Evolutionary conservation across 2,329 filamentous ascomycete species (phyloP).

Genomic region (Trichoderma arundinaceum): DNA sequence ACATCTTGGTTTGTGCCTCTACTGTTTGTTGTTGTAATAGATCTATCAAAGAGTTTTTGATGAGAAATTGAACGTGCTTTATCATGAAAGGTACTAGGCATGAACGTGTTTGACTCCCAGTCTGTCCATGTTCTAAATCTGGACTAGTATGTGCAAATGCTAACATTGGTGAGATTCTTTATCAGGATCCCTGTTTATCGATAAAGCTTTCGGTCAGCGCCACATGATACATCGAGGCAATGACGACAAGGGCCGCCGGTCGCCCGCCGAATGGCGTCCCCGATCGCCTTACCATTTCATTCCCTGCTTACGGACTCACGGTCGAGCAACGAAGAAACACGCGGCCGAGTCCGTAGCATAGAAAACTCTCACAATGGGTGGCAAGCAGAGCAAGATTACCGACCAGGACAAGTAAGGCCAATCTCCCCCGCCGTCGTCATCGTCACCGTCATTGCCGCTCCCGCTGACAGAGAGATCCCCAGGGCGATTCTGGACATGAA

Average conservation of each 20-base stretch:
- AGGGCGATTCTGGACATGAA: constrained; percentile 98
- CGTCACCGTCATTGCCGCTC: not conserved
- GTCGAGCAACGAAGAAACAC: not conserved
- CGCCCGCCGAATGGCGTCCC: constrained; percentile 2
- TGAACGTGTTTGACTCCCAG: not conserved
- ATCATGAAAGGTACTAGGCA: too few species aligned
- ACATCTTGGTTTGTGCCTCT: too few species aligned
- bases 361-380: constrained; percentile 54
- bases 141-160: not conserved
- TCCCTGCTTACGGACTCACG: constrained; percentile 1
- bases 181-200: constrained; percentile 19
- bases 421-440: too few species aligned
- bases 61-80: too few species aligned
- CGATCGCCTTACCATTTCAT: not conserved
- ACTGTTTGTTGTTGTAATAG: too few species aligned
- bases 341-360: constrained; percentile 26
- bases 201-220: constrained; percentile 26
- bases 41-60: too few species aligned
- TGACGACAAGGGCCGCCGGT: constrained; percentile 29
- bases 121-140: not conserved
- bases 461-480: not conserved
- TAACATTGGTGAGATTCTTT: not conserved
- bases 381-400: constrained; percentile 62
- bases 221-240: constrained; percentile 29
- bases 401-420: constrained; percentile 77